Evolutionary conservation across 495 filamentous ascomycete species (phyloP).

Genomic region (Echria macrotheca): DNA sequence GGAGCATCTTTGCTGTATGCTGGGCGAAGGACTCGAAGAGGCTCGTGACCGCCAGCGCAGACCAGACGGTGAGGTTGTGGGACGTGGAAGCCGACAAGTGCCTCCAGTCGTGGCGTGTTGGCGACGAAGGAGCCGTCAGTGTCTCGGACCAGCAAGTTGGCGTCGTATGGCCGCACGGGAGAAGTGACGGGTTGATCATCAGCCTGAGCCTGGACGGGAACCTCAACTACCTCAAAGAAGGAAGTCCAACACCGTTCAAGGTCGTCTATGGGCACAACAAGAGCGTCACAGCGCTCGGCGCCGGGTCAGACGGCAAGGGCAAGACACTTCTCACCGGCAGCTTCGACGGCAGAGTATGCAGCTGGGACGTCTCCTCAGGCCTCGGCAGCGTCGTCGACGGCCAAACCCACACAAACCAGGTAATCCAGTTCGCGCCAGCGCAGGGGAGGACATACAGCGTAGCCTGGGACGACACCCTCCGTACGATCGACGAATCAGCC

Average conservation of each 20-base stretch:
- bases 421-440: slow-evolving; percentile 65
- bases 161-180: slow-evolving; percentile 81
- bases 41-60: slow-evolving; percentile 87
- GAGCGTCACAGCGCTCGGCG: slow-evolving; percentile 71
- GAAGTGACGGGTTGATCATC: slow-evolving; percentile 80
- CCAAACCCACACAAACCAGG: slow-evolving; percentile 71
- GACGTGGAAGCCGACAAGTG: slow-evolving; percentile 75
- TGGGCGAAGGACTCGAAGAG: slow-evolving; percentile 86
- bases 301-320: slow-evolving; percentile 40
- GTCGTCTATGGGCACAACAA: slow-evolving; percentile 91
- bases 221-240: slow-evolving; percentile 79
- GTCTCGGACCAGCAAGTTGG: slow-evolving; percentile 87
- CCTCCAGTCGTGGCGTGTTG: slow-evolving; percentile 77
- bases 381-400: slow-evolving; percentile 65
- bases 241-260: slow-evolving; percentile 58
- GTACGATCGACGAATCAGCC: slow-evolving; percentile 59
- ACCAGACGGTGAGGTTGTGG: slow-evolving; percentile 87
- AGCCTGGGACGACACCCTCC: slow-evolving; percentile 92
- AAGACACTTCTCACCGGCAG: slow-evolving; percentile 79
- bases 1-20: slow-evolving; percentile 85
- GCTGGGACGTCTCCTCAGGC: slow-evolving; percentile 71
- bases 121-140: slow-evolving; percentile 69
- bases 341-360: slow-evolving; percentile 79
- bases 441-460: slow-evolving; percentile 69
- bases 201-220: slow-evolving; percentile 83